These are phyloP conservation scores for Lipomyces kockii DNA, from an alignment of 805 yeast genomes.

Conservation along the genomic window DNA sequence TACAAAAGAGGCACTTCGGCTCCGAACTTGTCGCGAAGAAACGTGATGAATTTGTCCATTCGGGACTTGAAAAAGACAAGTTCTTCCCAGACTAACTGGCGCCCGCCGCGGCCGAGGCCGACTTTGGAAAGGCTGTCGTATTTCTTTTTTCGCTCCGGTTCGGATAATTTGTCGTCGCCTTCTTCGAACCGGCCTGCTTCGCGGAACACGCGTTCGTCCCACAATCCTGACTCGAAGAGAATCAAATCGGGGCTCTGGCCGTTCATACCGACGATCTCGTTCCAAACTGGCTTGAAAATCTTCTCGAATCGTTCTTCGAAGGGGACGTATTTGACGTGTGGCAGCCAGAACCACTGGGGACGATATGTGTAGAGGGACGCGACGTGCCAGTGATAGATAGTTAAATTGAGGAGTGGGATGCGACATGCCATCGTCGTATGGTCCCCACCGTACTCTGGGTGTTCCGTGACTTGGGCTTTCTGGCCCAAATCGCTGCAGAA, in stretches of 20 bases:
- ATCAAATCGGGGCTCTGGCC: constrained; percentile 29
- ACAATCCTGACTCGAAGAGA: constrained; percentile 31
- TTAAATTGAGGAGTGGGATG: constrained; percentile 23
- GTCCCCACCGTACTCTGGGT: constrained; percentile 23
- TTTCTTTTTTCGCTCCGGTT: constrained; percentile 9
- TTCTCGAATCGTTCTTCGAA: constrained; percentile 32
- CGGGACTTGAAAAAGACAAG: constrained; percentile 28
- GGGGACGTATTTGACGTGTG: constrained; percentile 25
- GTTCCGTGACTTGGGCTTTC: neutral
- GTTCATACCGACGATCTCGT: constrained; percentile 27
- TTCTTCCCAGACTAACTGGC: constrained; percentile 32
- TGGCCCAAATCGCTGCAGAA: constrained; percentile 22
- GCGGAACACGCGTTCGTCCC: constrained; percentile 36
- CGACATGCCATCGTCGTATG: constrained; percentile 31
- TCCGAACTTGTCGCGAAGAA: constrained; percentile 21
- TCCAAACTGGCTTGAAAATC: constrained; percentile 22
- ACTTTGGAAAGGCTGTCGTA: constrained; percentile 1
- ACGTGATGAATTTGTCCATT: constrained; percentile 20
- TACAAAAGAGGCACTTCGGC: constrained; percentile 28
- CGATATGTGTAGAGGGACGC: constrained; percentile 31
- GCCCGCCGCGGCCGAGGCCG: constrained; percentile 28
- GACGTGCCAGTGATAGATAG: constrained; percentile 35
- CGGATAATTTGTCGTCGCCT: constrained; percentile 20
- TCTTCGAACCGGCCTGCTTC: constrained; percentile 18
- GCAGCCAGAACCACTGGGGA: constrained; percentile 35